Evolutionary conservation across 1,284 basidiomycete species (phyloP), one percentile per base, ranked within the genome.

Genomic region (Cutaneotrichosporon cutaneum): DNA sequence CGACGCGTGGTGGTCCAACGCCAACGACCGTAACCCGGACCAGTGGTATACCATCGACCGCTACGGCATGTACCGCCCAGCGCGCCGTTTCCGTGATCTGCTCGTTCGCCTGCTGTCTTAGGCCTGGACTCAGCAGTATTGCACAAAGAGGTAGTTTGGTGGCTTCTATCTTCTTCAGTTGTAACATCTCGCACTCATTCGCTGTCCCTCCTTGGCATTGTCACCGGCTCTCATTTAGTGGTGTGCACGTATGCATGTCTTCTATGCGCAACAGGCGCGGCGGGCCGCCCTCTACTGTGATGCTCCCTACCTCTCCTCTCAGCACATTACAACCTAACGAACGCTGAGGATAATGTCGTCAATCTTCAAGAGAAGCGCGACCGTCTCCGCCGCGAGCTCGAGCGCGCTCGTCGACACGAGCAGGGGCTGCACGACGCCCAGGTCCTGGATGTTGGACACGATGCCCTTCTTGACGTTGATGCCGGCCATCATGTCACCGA

Each of bases 391-490:
- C 44, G 96, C 84, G 57, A 99, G 84, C 81, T 98, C 94, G 65
- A 99, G 84, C 5, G 96, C 96, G 71, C 92, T 95, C 36, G 94
- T 99, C 42, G 91, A 90, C 27, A 99, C 96, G 52, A 99, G 82
- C 63, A 99, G 82, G 21, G 96, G 96, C 79, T 99, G 96, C 21
- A 99, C 88, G 24, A 99, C 96, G 68, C 56, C 56, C 11, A 58
- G 47, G 44, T 58, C 56, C 47, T 50, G 77, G 68, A 98, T 97
- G 80, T 98, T 95, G 48, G 92, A 95, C 72, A 98, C 94, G 72
- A 94, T 83, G 22, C 95, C 94, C 84, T 93, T 96, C 74, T 94
- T 88, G 62, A 99, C 94, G 76, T 99, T 99, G 81, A 99, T 99
- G 51, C 96, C 96, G 22, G 96, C 95, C 69, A 89, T 94, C 68